Conservation (phyloP, 441 rosid species). For the Bocquillonia castaneifolia region DNA sequence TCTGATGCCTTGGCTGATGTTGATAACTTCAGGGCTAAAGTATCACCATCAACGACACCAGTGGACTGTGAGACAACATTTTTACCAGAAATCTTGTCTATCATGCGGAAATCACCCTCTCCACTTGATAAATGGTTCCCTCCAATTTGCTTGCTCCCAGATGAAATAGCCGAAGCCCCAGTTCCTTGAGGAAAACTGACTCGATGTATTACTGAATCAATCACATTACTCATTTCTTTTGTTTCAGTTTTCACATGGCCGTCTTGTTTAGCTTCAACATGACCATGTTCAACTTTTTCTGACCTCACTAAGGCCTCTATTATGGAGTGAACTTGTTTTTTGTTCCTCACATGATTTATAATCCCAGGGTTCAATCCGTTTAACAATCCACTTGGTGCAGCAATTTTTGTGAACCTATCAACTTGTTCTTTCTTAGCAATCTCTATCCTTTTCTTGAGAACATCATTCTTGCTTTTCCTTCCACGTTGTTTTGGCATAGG, state of each 20-base stretch:
- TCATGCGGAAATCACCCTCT: conserved; percentile 33
- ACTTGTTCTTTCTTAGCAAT: conserved; percentile 69
- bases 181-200: conserved; percentile 29
- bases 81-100: conserved; percentile 22
- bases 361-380: conserved; percentile 86
- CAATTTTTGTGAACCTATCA: conserved; percentile 69
- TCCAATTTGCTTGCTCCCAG: conserved; percentile 30
- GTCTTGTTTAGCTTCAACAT: conserved; percentile 28
- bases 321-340: conserved; percentile 81
- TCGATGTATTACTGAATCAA: conserved; percentile 32
- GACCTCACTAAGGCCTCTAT: conserved; percentile 73
- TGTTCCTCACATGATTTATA: conserved; percentile 79
- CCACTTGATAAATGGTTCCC: conserved; percentile 27
- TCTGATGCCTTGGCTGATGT: conserved; percentile 45
- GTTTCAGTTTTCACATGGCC: conserved; percentile 33
- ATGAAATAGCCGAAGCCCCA: conserved; percentile 28
- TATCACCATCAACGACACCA: conserved; percentile 35
- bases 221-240: conserved; percentile 23
- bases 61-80: conserved; percentile 23
- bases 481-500: conserved; percentile 71
- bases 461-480: conserved; percentile 51
- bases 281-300: conserved; percentile 35
- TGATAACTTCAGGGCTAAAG: conserved; percentile 44
- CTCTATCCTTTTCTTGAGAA: conserved; percentile 61
- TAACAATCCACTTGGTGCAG: conserved; percentile 88